Percentiles rank a stretch among this genome's conserved stretches.
Conservation (phyloP, 208 protist genomes). For the Porcisia hertigi region DNA sequence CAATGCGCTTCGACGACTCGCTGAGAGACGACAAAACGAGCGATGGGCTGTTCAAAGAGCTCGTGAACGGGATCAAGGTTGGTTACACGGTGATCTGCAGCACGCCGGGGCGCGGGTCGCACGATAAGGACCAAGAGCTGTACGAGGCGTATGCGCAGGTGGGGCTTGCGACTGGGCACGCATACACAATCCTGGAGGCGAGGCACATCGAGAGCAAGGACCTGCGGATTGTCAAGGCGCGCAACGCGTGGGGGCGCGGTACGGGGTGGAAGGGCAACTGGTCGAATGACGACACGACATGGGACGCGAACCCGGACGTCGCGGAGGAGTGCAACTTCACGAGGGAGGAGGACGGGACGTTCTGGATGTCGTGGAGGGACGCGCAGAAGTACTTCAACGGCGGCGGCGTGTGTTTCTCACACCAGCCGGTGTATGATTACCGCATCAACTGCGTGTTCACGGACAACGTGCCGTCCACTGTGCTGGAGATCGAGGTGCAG, state of each 20-base stretch:
- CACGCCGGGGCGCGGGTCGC: constrained; percentile 53
- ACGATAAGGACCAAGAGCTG: constrained; percentile 32
- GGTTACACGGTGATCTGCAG: constrained; percentile 73
- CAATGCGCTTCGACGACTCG: constrained; percentile 59
- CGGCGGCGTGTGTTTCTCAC: constrained; percentile 47
- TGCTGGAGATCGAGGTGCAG: constrained; percentile 47
- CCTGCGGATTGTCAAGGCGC: constrained; percentile 70
- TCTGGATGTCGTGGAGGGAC: constrained; percentile 71
- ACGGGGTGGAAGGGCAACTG: constrained; percentile 81
- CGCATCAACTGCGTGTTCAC: constrained; percentile 52
- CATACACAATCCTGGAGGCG: constrained; percentile 69
- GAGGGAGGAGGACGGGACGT: constrained; percentile 61
- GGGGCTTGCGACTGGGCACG: constrained; percentile 62
- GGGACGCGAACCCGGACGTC: constrained; percentile 38
- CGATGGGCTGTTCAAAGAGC: constrained; percentile 50
- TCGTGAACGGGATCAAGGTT: constrained; percentile 31
- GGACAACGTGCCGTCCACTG: constrained; percentile 36
- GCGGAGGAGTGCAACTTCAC: constrained; percentile 25
- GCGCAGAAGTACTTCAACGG: constrained; percentile 60
- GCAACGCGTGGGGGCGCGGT: constrained; percentile 67
- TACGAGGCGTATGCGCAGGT: constrained; percentile 45
- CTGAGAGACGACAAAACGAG: constrained; percentile 29
- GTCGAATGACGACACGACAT: constrained; percentile 50
- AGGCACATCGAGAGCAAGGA: constrained; percentile 57
- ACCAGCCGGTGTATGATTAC: constrained; percentile 43